Evolutionary conservation across 257 asterid species (phyloP).

Genomic region (Vinca minor): DNA sequence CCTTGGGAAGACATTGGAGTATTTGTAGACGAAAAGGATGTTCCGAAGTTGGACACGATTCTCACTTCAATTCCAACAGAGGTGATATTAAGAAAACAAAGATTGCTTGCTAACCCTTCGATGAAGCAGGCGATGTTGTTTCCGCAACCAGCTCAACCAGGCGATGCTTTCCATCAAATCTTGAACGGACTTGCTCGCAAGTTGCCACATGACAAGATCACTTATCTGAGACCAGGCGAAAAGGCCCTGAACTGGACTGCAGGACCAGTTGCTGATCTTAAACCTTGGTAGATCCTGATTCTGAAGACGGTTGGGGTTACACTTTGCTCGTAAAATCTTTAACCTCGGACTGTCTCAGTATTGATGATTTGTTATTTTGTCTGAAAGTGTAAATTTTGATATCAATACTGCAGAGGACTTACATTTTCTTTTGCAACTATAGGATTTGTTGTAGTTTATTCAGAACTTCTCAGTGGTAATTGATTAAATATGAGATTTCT

Average conservation of each 20-base stretch:
- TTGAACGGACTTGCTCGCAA: constrained; percentile 81
- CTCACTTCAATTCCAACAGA: constrained; percentile 65
- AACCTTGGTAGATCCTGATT: constrained; percentile 50
- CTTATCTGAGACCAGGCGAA: constrained; percentile 49
- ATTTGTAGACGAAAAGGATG: constrained; percentile 73
- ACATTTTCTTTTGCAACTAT: constrained; percentile 1
- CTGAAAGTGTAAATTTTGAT: constrained; percentile 7
- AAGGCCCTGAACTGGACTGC: constrained; percentile 80
- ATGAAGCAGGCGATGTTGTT: constrained; percentile 91
- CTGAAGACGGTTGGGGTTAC: neutral
- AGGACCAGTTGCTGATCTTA: constrained; percentile 71
- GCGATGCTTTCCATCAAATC: constrained; percentile 91
- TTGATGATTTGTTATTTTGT: neutral
- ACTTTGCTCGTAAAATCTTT: neutral
- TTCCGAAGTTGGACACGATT: constrained; percentile 66
- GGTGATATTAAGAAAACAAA: constrained; percentile 67
- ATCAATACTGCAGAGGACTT: constrained; percentile 5
- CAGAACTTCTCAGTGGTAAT: neutral
- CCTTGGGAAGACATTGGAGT: constrained; percentile 97
- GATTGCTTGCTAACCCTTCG: constrained; percentile 78
- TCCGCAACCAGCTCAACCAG: constrained; percentile 69
- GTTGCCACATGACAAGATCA: constrained; percentile 51
- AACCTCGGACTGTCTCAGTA: neutral
- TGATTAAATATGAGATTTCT: too few relatives aligned
- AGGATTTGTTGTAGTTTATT: neutral